These are phyloP conservation scores for Rubia yunnanensis DNA, from an alignment of 257 asterid genomes.

Conservation along the genomic window DNA sequence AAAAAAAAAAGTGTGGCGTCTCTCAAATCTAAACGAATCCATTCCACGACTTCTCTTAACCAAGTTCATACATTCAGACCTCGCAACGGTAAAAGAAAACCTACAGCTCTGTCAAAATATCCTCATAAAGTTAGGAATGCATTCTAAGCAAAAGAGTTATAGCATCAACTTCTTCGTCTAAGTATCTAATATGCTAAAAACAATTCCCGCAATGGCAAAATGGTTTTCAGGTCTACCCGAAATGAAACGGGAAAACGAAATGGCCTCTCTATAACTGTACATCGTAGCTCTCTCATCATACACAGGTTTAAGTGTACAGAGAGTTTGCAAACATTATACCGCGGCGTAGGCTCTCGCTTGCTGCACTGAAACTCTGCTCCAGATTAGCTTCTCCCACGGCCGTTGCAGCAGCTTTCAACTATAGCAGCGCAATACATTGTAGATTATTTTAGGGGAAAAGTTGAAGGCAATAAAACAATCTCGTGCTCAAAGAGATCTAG, in stretches of 20 bases:
- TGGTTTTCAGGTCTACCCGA: neutral
- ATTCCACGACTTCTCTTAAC: too few relatives aligned
- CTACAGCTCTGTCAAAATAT: neutral
- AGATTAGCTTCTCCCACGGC: conserved; percentile 86
- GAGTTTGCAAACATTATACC: conserved; percentile 99
- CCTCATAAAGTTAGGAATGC: neutral
- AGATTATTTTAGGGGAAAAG: neutral
- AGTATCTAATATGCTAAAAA: neutral
- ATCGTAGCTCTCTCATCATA: neutral
- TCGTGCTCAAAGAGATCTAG: neutral
- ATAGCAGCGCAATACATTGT: conserved; percentile 4
- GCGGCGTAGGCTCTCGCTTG: conserved; percentile 87
- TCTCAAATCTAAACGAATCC: too few relatives aligned
- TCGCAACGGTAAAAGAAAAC: neutral
- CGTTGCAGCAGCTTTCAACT: conserved; percentile 87
- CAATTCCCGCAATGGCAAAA: neutral
- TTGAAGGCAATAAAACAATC: neutral
- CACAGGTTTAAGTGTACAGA: conserved; percentile 45
- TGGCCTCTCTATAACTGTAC: conserved; percentile 2
- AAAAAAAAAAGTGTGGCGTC: too few relatives aligned
- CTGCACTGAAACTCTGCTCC: conserved; percentile 73
- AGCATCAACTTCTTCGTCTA: neutral
- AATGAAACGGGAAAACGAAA: neutral
- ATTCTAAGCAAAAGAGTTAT: neutral
- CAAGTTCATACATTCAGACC: neutral